Conservation (phyloP, 2,329 filamentous ascomycete genomes). For the Fusarium nygamai region DNA sequence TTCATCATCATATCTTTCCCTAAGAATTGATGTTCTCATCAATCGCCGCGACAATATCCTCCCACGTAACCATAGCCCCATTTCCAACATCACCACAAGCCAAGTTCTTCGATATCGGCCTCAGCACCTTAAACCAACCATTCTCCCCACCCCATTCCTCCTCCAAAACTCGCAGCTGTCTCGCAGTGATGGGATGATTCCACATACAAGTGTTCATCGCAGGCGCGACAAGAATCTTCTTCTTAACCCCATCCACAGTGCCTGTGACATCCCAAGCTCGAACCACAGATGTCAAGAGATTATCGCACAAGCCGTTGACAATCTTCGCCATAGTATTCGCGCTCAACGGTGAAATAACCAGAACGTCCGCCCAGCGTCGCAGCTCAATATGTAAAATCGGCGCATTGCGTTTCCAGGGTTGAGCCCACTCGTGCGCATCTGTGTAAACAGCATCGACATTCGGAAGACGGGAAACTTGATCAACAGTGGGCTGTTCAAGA, state of each 20-base stretch:
- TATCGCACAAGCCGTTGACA: constrained; percentile 79
- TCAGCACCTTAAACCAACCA: constrained; percentile 71
- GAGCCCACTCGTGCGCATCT: constrained; percentile 86
- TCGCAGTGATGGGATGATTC: constrained; percentile 81
- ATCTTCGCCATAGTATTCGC: constrained; percentile 91
- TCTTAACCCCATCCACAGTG: constrained; percentile 65
- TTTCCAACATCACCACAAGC: constrained; percentile 87
- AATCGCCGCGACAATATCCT: constrained; percentile 74
- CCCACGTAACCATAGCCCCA: constrained; percentile 87
- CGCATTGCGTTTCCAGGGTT: constrained; percentile 80
- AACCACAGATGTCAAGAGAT: constrained; percentile 77
- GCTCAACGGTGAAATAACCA: constrained; percentile 82
- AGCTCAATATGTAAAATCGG: constrained; percentile 91
- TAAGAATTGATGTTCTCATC: constrained; percentile 58
- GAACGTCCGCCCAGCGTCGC: constrained; percentile 78
- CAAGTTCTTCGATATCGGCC: constrained; percentile 78
- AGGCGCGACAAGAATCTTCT: constrained; percentile 78
- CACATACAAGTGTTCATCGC: constrained; percentile 95
- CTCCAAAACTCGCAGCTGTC: constrained; percentile 75
- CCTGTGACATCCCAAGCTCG: constrained; percentile 89
- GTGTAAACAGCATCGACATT: constrained; percentile 84
- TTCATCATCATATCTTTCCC: rapidly evolving
- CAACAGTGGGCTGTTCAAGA: constrained; percentile 77
- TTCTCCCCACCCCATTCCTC: constrained; percentile 74
- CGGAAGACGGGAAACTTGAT: constrained; percentile 65